A percentile compares a stretch with the other conserved stretches of the same genome.
These are phyloP conservation scores for Talinum fruticosum DNA, from an alignment of 148 eudicot genomes.

Conservation along the genomic window DNA sequence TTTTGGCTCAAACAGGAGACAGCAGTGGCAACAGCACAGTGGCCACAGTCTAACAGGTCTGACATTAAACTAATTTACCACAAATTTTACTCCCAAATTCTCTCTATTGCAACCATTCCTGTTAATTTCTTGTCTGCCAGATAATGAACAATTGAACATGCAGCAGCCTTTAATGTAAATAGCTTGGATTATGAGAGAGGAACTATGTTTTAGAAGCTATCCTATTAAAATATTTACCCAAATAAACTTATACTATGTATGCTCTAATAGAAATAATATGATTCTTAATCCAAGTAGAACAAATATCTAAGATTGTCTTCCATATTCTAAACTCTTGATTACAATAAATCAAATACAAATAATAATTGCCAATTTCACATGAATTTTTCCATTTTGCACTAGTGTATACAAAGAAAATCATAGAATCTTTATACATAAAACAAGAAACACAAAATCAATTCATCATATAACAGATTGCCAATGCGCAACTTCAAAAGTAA, in stretches of 20 bases:
- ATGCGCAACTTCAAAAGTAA: neutral
- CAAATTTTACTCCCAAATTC: too few relatives aligned
- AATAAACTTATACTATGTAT: neutral
- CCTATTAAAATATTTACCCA: neutral
- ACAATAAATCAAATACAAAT: neutral
- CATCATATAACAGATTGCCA: neutral
- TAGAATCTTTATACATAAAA: constrained; percentile 1
- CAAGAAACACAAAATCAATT: neutral
- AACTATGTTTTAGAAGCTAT: neutral
- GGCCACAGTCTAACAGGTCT: too few relatives aligned
- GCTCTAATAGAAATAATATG: neutral
- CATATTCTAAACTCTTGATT: neutral
- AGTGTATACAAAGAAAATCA: neutral
- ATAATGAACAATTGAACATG: too few relatives aligned
- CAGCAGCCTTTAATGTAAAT: too few relatives aligned
- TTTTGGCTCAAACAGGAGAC: too few relatives aligned
- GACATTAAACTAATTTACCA: too few relatives aligned
- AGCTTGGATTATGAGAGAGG: too few relatives aligned
- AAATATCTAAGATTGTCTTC: neutral
- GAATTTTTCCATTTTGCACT: neutral
- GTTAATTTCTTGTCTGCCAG: too few relatives aligned
- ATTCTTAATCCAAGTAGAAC: neutral
- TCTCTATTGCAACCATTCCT: too few relatives aligned
- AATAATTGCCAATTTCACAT: neutral
- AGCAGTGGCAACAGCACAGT: too few relatives aligned